Evolutionary conservation across 345 rosid species (phyloP), one percentile per base, ranked within the genome.

Genomic region (Camelina neglecta): DNA sequence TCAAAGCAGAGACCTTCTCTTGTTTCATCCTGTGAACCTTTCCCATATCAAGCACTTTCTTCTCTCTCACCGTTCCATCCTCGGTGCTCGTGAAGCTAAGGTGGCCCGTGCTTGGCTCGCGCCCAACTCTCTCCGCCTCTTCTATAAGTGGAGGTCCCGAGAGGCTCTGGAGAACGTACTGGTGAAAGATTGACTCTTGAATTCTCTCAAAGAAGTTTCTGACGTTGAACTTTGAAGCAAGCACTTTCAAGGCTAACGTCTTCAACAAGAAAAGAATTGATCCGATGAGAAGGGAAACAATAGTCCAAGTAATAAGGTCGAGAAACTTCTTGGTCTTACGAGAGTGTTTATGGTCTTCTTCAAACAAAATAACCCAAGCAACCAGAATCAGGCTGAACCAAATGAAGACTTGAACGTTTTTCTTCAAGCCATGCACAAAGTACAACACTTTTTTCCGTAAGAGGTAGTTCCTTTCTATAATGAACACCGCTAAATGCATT

Each of bases 1-100:
- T 89, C 98, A 94, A 93, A 75, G 94, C 83, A 0, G 98, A 89
- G 50, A 93, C 98, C 80, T 87, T 93, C 57, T 89, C 95, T 70
- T 80, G 88, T 79, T 89, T 90, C 87, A 93, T 81, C 69, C 81
- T 81, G 61, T 90, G 93, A 60, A 90, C 75, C 49, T 79, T 83
- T 24, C 84, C 93, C 90, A 90, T 87, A 81, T 93, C 93, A 69
- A 93, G 84, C 42, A 87, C 77, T 82, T 84, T 90, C 53, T 72
- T 82, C 53, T 60, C 85, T 53, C 78, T 85, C 26, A 69, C 73
- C 6, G 8, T 82, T 16, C 88, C 86, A 65, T 84, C 63, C 54
- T 81, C 85, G 29, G 71, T 64, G 41, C 63, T 88, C 26, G 80
- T 81, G 81, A 90, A 77, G 68, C 86, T 89, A 65, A 93, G 57